Evolutionary conservation across 106 monocot species (phyloP).

Genomic region (Apostasia shenzhenica): DNA sequence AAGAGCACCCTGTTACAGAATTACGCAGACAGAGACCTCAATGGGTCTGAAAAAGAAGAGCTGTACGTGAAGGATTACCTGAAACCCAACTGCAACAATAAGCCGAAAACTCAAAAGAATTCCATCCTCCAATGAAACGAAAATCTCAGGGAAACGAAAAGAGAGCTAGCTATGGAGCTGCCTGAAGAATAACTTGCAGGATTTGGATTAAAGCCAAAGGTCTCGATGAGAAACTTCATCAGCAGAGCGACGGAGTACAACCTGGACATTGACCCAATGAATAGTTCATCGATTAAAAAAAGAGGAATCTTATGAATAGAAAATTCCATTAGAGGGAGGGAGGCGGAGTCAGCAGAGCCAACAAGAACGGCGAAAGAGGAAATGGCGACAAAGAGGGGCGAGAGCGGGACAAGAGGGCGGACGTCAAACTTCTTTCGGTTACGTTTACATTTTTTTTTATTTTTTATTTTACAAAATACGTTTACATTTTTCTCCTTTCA

Average conservation of each 20-base stretch:
- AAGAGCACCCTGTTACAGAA: not conserved
- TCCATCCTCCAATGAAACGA: not conserved
- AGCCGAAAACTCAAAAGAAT: not conserved
- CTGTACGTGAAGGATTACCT: not conserved
- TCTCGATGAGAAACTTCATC: not conserved
- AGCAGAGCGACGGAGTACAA: not conserved
- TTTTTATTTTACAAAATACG: too few relatives aligned
- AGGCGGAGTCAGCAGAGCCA: slow-evolving; percentile 1
- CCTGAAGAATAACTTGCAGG: not conserved
- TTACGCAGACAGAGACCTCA: not conserved
- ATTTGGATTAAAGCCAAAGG: not conserved
- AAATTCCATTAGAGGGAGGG: not conserved
- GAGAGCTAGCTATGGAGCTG: not conserved
- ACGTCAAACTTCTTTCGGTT: not conserved
- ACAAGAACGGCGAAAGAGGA: not conserved
- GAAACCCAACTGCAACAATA: not conserved
- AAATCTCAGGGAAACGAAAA: not conserved
- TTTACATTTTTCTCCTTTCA: too few relatives aligned
- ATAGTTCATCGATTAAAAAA: not conserved
- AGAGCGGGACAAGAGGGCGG: not conserved
- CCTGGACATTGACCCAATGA: not conserved
- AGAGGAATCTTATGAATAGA: not conserved
- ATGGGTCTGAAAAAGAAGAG: not conserved
- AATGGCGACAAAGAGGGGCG: not conserved
- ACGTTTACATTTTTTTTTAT: too few relatives aligned